These are phyloP conservation scores for Patellaria atrata DNA, from an alignment of 495 filamentous ascomycete species.

Conservation along the genomic window DNA sequence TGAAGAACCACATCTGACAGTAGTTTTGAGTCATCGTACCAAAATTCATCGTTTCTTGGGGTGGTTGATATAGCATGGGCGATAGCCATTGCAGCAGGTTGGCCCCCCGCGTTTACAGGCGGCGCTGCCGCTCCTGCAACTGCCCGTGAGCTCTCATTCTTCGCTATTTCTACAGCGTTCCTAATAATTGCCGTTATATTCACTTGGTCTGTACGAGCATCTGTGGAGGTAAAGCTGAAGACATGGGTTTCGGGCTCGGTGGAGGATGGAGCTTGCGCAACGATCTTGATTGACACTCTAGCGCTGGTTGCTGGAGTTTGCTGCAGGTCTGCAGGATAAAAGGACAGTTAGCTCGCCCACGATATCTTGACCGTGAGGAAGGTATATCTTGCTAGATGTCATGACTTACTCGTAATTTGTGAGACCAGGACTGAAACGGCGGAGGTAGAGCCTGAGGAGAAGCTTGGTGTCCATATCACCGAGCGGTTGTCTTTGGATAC, in stretches of 20 bases:
- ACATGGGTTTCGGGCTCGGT: conserved; percentile 52
- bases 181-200: conserved; percentile 69
- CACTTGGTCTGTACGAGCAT: conserved; percentile 70
- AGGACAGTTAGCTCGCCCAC: too few relatives aligned
- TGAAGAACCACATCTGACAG: conserved; percentile 65
- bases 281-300: conserved; percentile 86
- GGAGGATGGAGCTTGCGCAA: conserved; percentile 46
- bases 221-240: conserved; percentile 72
- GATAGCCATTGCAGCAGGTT: conserved; percentile 43
- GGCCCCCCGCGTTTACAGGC: conserved; percentile 24
- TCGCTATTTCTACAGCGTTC: conserved; percentile 50
- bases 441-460: conserved; percentile 40
- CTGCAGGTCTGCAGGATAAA: conserved; percentile 54
- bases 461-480: conserved; percentile 66
- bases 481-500: conserved; percentile 53
- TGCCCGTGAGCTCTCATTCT: too few relatives aligned
- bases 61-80: conserved; percentile 37
- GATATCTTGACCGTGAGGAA: too few relatives aligned
- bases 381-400: neutral
- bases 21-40: conserved; percentile 65
- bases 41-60: conserved; percentile 34
- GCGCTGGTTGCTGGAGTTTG: conserved; percentile 69
- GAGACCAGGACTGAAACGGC: conserved; percentile 50
- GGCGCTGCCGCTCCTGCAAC: conserved; percentile 31
- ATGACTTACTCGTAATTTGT: conserved; percentile 40